Base-by-base conservation (phyloP, 352 stramenopile genomes). In the Plasmopara viticola region DNA sequence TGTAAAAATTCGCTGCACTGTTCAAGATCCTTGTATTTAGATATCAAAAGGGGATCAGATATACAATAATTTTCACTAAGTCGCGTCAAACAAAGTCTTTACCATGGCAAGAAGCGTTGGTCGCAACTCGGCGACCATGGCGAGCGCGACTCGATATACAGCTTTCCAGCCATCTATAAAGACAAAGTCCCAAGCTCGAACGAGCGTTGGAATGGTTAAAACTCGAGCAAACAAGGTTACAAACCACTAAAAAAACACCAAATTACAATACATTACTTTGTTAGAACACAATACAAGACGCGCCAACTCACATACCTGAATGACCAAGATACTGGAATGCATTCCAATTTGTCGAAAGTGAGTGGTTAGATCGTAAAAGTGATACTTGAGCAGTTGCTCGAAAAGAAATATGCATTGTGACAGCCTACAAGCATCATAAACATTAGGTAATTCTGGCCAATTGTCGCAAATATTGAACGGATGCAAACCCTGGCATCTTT, bases 221-320 rank as follows among this genome's bases (percentile, higher is more conserved):
- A 85, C 66, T 18, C 81, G 76, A 35, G 83, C 68, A 51, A 94
- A 94, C n/a, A 89, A 46, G 29, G 83, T 94, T 39, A 86, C 80
- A 61, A 94, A 90, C 83, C 83, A 94, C 83, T 94, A 48, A 10
- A 44, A 20, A 9, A 31, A 1, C 29, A 37, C 38, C 35, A 44
- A 44, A 15, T 35, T 35, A 12, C 7, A 25, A 44, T 15, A n/a
- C 9, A 14, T 25, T 6, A n/a, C 1, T 14, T 28, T 1, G 7
- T 38, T 50, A 6, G 6, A 12, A 25, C 20, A 25, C 20, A 9
- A 47, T 34, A 47, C 9, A n/a, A 28, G 9, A n/a, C 25, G 9
- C 4, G 28, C 44, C 25, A 7, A 33, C 14, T 18, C 31, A 33
- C 2, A 18, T 57, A 90, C 82, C 76, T 90, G 80, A 0, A 79